These are phyloP conservation scores for Morella rubra DNA, from an alignment of 306 rosid species.

Conservation along the genomic window DNA sequence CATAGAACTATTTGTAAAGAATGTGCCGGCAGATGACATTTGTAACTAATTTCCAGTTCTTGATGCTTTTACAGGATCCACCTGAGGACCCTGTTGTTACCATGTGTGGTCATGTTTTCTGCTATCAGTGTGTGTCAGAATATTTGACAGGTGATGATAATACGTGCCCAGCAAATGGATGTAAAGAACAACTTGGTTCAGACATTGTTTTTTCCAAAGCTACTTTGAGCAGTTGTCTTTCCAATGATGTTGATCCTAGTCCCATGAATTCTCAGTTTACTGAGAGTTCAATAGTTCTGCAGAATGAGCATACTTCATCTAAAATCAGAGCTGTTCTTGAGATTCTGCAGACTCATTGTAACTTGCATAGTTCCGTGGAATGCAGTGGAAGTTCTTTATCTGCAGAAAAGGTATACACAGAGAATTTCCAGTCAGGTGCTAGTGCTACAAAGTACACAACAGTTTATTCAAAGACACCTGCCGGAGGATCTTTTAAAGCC, in stretches of 20 bases:
- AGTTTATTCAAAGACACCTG: constrained; percentile 41
- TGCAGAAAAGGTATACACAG: constrained; percentile 30
- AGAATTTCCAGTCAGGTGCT: constrained; percentile 42
- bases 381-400: constrained; percentile 40
- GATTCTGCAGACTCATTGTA: constrained; percentile 56
- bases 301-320: constrained; percentile 69
- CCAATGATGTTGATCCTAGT: constrained; percentile 56
- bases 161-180: constrained; percentile 68
- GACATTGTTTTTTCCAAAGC: constrained; percentile 76
- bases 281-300: constrained; percentile 61
- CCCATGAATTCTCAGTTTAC: constrained; percentile 33
- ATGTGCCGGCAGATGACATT: not conserved
- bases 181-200: constrained; percentile 65
- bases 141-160: constrained; percentile 74
- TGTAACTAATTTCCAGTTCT: constrained; percentile 30
- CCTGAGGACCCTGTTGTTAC: constrained; percentile 87
- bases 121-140: constrained; percentile 88
- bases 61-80: constrained; percentile 70
- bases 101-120: constrained; percentile 91
- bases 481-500: constrained; percentile 61
- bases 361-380: constrained; percentile 26
- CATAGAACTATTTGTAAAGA: not conserved
- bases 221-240: constrained; percentile 71
- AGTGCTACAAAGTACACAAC: constrained; percentile 44
- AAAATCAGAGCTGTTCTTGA: constrained; percentile 86